Base-by-base conservation (phyloP, 352 stramenopile genomes). In the Aphanomyces cochlioides region DNA sequence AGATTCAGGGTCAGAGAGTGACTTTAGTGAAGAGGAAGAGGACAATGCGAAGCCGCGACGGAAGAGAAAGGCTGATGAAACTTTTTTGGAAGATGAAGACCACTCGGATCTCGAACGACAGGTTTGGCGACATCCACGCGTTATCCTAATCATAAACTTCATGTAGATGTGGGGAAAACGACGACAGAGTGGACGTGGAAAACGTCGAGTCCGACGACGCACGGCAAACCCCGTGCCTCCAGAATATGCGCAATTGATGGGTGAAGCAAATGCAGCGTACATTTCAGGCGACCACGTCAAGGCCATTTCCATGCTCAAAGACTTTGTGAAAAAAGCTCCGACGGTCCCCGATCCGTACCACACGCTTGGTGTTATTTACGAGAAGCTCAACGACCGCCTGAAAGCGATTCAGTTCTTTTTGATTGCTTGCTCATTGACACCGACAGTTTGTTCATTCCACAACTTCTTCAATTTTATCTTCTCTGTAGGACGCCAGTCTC, bases 291-390 rank as follows among this genome's bases (percentile, higher is more conserved):
- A 95, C 61, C 92, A 93, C 59, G 84, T 92, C 40, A 80, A 92
- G 39, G 87, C 87, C 3, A 92, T 95, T 64, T 45, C 78, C 21
- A 41, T 93, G 72, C 75, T 95, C 1, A 95, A 95, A 67, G 87
- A 95, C 59, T 95, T 95, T 61, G 92, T 95, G 68, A 95, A 95
- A 75, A 93, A 93, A 70, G 87, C 87, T 13, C 87, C 87, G 72
- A 95, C 85, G 1, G 92, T 95, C 56, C 87, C 87, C 1, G 87
- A 95, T 61, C 87, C 87, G 53, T 95, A 95, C 56, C 85, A 95
- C 56, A 95, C 87, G 7, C 73, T 95, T 5, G 85, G 85, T 10
- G 90, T 95, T 82, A 93, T 95, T 61, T 93, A 95, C 71, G 85
- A 95, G 76, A 85, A 95, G 57, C 79, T 85, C 36, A 78, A 92